Conservation (phyloP, 768 basidiomycete species). For the Boletus tylopilopsis region DNA sequence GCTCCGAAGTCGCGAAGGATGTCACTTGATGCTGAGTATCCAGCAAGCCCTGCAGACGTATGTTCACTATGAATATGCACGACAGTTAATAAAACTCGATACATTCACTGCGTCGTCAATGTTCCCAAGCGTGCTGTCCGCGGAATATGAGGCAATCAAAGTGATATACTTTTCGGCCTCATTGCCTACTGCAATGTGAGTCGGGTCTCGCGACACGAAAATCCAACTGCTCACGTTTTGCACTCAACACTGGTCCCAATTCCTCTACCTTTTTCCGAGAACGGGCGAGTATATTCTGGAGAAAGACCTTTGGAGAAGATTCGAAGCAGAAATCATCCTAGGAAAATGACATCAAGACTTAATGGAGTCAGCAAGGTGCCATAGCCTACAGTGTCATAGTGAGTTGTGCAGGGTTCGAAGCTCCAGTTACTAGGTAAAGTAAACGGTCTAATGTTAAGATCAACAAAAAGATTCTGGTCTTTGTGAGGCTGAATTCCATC, state of each 20-base stretch:
- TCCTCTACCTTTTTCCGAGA: conserved; percentile 63
- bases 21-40: conserved; percentile 60
- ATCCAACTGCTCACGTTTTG: conserved; percentile 50
- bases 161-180: conserved; percentile 52
- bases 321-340: conserved; percentile 56
- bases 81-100: neutral
- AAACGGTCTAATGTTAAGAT: conserved; percentile 68
- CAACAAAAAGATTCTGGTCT: conserved; percentile 71
- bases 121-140: conserved; percentile 48
- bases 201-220: conserved; percentile 1
- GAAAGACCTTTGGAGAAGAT: conserved; percentile 65
- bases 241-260: conserved; percentile 49
- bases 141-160: conserved; percentile 44
- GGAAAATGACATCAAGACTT: conserved; percentile 1
- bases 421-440: conserved; percentile 59
- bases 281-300: conserved; percentile 73
- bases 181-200: conserved; percentile 36
- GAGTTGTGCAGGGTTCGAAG: conserved; percentile 70
- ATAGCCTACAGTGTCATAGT: conserved; percentile 69
- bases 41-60: conserved; percentile 49
- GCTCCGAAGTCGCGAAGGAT: conserved; percentile 51
- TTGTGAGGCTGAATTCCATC: conserved; percentile 48
- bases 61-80: conserved; percentile 1
- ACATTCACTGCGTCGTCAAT: conserved; percentile 38
- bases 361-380: neutral